Base-by-base conservation (phyloP, 2,329 filamentous ascomycete species). In the Orbilia ellipsospora region DNA sequence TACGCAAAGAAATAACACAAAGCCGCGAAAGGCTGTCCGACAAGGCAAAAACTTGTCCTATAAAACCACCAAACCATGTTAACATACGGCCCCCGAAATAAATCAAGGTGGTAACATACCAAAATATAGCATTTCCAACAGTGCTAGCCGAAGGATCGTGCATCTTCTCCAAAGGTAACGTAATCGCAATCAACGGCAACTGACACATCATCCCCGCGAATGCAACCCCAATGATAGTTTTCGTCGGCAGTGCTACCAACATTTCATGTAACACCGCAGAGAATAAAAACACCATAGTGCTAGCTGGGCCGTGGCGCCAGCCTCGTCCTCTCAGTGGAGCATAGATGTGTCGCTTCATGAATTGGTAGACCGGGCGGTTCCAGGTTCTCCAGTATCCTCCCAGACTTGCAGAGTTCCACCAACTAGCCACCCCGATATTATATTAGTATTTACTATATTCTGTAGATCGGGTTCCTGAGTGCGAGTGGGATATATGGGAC, bases 341-440 rank as follows among this genome's bases (percentile, higher is more conserved):
- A 83, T 95, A 98, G 61, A 99, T 89, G 82, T 99, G 95, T 44
- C 95, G 87, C 80, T 92, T 94, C 90, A 99, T 98, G 83, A 97
- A 99, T 72, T 93, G 90, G 81, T 96, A 96, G 4, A 99, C 94
- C 0, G 95, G 95, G 82, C 96, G 96, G 84, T 99, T 99, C 95
- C 95, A 99, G 0, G 90, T 92, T 20, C 94, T 89, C 94, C 94
- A 80, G 84, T 99, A 99, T 3, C 87, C 87, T 40, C 94, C 92
- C 5, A 98, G 85, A 78, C 90, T 93, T 65, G 90, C 89, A 78
- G 90, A 92, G 81, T 99, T 99, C 95, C 95, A 99, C 95, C 95
- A 99, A 64, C 78, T 79, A 42, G 36, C 10, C 3, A 51, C 54
- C 18, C 36, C 18, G 12, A 1, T 18, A 20, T 10, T 40, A 59